Evolutionary conservation across 768 basidiomycete species (phyloP).

Genomic region (Peribolospora kevripleyi): DNA sequence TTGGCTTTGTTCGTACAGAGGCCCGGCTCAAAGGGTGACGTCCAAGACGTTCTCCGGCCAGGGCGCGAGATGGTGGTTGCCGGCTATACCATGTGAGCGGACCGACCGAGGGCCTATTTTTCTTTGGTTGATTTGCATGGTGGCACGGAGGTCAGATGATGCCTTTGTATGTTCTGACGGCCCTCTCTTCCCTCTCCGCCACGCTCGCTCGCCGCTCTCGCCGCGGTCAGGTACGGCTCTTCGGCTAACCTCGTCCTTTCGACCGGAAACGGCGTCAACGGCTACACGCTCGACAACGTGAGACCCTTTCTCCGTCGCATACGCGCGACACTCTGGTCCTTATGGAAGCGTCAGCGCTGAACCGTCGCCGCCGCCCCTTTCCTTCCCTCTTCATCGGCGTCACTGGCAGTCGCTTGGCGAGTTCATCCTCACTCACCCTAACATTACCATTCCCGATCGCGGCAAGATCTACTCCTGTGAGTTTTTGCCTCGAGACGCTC

Average conservation of each 20-base stretch:
- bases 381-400: no score
- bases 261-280: conserved; percentile 86
- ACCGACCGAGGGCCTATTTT: neutral
- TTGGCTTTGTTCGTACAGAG: conserved; percentile 24
- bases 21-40: conserved; percentile 48
- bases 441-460: conserved; percentile 75
- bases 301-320: neutral
- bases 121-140: conserved; percentile 14
- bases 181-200: no score
- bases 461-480: conserved; percentile 87
- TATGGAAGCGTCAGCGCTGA: conserved; percentile 1
- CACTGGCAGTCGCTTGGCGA: conserved; percentile 55
- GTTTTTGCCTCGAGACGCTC: no score
- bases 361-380: no score
- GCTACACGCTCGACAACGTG: conserved; percentile 79
- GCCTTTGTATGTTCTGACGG: no score
- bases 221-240: conserved; percentile 46
- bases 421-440: conserved; percentile 94
- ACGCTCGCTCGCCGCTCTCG: no score
- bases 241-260: conserved; percentile 89
- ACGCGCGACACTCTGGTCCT: no score
- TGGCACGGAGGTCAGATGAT: no score
- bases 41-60: conserved; percentile 74
- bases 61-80: conserved; percentile 94
- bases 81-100: conserved; percentile 72